Evolutionary conservation across 371 early-diverging fungal genomes (phyloP), one percentile per base, ranked within the genome.

Genomic region (Dentiscutata heterogama): DNA sequence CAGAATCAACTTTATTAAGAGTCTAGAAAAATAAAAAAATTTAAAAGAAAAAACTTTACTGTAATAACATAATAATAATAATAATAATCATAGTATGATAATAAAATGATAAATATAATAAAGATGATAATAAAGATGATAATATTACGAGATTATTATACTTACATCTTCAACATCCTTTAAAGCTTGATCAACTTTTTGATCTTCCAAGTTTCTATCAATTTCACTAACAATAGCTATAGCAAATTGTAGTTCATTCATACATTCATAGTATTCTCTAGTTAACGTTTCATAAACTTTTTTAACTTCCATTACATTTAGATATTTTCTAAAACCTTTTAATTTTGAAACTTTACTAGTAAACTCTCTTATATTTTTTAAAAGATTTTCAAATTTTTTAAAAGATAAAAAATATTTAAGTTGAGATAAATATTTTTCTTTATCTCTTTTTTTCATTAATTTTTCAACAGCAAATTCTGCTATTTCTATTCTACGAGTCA

Each of bases 331-430:
- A 80, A 54, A 80, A 56, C 58, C 58, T 22, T 25, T 25, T 31
- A 80, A 54, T 54, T 68, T 67, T 2, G 70, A 70, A 42, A 80
- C 31, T 54, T 70, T 51, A 22, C 31, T 1, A 22, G 56, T 25
- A 42, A 80, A 80, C 22, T 70, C 42, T 50, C 58, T 80, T 25
- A 80, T 70, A 27, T 80, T 68, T 46, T 70, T 80, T 22, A 80
- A 27, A n/a, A 68, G 25, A 20, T 67, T 31, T 4, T 35, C n/a
- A 58, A 80, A 80, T 14, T 25, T 22, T 14, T 1, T 14, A 70
- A 80, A 80, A 6, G 68, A 13, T 18, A 46, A n/a, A 53, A 65
- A 80, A 80, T 80, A 80, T 27, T 13, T 27, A 20, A 54, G 56
- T 53, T 56, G 22, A 1, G 42, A 31, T 56, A 80, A 80, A 10